Evolutionary conservation across 768 basidiomycete species (phyloP).

Genomic region (Hypholoma sublateritium): DNA sequence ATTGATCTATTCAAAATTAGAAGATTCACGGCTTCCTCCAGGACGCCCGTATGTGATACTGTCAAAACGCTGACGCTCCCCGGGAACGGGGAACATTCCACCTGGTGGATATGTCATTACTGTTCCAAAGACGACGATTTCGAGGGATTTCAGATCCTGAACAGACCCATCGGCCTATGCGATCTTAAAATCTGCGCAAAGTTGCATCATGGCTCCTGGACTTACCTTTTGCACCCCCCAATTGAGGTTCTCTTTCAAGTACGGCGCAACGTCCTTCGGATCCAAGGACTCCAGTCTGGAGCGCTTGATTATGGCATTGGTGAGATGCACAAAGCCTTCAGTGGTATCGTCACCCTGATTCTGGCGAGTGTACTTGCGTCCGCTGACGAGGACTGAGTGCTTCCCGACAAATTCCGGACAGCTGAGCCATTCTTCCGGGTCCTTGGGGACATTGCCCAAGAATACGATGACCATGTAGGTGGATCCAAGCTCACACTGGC

Average conservation of each 20-base stretch:
- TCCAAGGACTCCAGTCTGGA: slow-evolving; percentile 27
- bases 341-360: slow-evolving; percentile 17
- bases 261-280: slow-evolving; percentile 34
- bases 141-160: background rate
- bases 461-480: slow-evolving; percentile 47
- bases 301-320: slow-evolving; percentile 26
- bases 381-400: slow-evolving; percentile 34
- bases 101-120: slow-evolving; percentile 7
- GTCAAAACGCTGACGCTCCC: background rate
- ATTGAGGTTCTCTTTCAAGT: slow-evolving; percentile 32
- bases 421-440: slow-evolving; percentile 36
- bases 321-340: slow-evolving; percentile 43
- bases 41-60: slow-evolving; percentile 10
- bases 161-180: slow-evolving; percentile 2
- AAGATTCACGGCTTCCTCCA: slow-evolving; percentile 5
- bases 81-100: slow-evolving; percentile 9
- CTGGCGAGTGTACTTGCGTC: slow-evolving; percentile 12
- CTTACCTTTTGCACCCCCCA: slow-evolving; percentile 39
- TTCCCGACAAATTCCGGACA: slow-evolving; percentile 36
- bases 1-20: background rate
- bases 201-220: no score
- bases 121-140: slow-evolving; percentile 9
- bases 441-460: slow-evolving; percentile 39
- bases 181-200: background rate
- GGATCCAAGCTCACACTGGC: slow-evolving; percentile 40